These are phyloP conservation scores for Pestalotiopsis sp. DNA, from an alignment of 2,329 filamentous ascomycete genomes.

Conservation along the genomic window DNA sequence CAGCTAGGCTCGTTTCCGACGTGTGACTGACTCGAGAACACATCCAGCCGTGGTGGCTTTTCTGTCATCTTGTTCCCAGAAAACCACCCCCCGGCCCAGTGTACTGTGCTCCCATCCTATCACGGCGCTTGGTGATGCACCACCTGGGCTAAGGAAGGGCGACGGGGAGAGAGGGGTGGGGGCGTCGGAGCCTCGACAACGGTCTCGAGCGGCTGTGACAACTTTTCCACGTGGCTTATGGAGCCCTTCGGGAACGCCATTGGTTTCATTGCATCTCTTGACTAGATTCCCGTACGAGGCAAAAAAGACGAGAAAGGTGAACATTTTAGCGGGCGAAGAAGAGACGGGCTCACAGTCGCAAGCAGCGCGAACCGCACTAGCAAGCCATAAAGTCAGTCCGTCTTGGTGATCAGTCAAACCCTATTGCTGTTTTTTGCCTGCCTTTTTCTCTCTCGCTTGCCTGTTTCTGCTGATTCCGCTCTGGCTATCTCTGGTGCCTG, in stretches of 20 bases:
- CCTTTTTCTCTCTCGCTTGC: neutral
- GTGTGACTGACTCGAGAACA: conserved; percentile 8
- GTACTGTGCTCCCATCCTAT: too few relatives aligned
- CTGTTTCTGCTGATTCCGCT: neutral
- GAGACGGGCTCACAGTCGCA: neutral
- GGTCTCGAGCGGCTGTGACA: conserved; percentile 8
- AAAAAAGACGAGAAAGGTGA: neutral
- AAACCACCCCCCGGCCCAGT: too few relatives aligned
- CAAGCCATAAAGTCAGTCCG: neutral
- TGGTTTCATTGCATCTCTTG: neutral
- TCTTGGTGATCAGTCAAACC: neutral
- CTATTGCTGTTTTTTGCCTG: neutral
- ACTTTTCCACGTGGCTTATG: conserved; percentile 11
- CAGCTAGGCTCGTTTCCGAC: neutral
- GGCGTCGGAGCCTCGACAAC: neutral
- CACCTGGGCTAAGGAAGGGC: neutral
- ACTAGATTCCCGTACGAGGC: neutral
- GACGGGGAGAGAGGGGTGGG: neutral
- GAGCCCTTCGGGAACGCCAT: conserved; percentile 9
- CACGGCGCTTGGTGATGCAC: neutral
- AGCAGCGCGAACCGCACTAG: neutral
- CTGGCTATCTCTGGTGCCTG: neutral
- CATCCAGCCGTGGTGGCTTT: neutral
- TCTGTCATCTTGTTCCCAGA: too few relatives aligned
- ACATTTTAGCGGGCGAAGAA: neutral